Percentiles rank a stretch among this genome's conserved stretches.
phyloP scores from a whole-genome alignment of 352 stramenopile species.

The Phytophthora kernoviae region DNA sequence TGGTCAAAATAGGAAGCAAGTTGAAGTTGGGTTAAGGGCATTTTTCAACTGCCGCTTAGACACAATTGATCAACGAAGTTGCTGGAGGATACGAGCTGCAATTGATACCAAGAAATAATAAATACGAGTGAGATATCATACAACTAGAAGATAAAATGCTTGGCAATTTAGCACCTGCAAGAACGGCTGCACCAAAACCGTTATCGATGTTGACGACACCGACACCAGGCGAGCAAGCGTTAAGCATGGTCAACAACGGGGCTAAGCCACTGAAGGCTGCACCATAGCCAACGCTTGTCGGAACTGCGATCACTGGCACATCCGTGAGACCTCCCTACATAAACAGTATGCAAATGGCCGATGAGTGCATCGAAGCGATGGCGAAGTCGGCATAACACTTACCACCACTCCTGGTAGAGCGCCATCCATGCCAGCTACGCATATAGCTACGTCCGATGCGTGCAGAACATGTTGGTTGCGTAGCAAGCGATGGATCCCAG shows the following conservation, averaged over 20 bases:
- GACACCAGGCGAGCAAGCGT: constrained; percentile 97
- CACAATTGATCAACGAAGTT: constrained; percentile 14
- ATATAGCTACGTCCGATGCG: constrained; percentile 93
- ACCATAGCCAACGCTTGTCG: constrained; percentile 94
- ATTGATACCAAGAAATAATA: constrained; percentile 11
- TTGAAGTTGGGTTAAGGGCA: constrained; percentile 5
- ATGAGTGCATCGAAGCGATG: not conserved
- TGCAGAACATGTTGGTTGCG: constrained; percentile 86
- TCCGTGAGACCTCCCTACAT: constrained; percentile 78
- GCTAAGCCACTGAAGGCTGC: constrained; percentile 91
- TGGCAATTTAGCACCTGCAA: constrained; percentile 73
- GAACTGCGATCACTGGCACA: constrained; percentile 88
- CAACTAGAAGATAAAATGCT: constrained; percentile 10
- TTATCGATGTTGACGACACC: constrained; percentile 99
- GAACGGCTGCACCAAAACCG: constrained; percentile 95
- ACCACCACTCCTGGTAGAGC: constrained; percentile 97
- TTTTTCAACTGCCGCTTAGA: not conserved
- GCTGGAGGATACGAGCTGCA: constrained; percentile 34
- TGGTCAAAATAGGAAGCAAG: constrained; percentile 1
- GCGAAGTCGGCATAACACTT: constrained; percentile 16
- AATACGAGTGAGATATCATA: constrained; percentile 9
- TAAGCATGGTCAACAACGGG: constrained; percentile 97
- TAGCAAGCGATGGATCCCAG: constrained; percentile 93
- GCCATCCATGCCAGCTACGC: constrained; percentile 97
- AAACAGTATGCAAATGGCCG: constrained; percentile 1